A percentile compares a stretch with the other conserved stretches of the same genome.
These are phyloP conservation scores for Zalaria sp. DNA, from an alignment of 2,329 filamentous ascomycete species.

Conservation along the genomic window DNA sequence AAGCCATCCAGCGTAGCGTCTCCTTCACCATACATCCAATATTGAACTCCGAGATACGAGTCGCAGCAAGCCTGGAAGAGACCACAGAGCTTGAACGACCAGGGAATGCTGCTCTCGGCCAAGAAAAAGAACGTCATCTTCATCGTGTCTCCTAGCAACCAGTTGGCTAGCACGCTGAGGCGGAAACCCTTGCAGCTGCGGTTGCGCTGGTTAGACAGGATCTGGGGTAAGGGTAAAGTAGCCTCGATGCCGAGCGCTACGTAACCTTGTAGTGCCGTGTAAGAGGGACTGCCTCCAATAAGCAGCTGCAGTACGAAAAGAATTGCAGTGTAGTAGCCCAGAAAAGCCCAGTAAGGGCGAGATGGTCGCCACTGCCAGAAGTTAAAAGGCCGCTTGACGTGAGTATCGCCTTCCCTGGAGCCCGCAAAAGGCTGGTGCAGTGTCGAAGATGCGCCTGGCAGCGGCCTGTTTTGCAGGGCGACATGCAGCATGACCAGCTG, in stretches of 20 bases:
- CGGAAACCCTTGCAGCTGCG: slow-evolving; percentile 66
- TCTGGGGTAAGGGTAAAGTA: slow-evolving; percentile 67
- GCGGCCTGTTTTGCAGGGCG: slow-evolving; percentile 41
- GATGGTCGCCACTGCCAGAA: slow-evolving; percentile 74
- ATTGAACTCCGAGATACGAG: slow-evolving; percentile 59
- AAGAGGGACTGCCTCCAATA: slow-evolving; percentile 43
- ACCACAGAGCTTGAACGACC: slow-evolving; percentile 70
- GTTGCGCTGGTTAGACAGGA: slow-evolving; percentile 53
- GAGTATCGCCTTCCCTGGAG: slow-evolving; percentile 25
- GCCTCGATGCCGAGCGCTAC: slow-evolving; percentile 69
- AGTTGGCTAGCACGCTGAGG: slow-evolving; percentile 60
- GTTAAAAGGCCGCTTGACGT: slow-evolving; percentile 48
- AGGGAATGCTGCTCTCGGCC: slow-evolving; percentile 53
- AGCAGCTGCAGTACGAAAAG: slow-evolving; percentile 54
- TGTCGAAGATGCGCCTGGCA: slow-evolving; percentile 19
- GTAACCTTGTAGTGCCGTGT: slow-evolving; percentile 56
- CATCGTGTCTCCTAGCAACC: slow-evolving; percentile 69
- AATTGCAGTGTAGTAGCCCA: slow-evolving; percentile 50
- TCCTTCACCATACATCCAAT: slow-evolving; percentile 51
- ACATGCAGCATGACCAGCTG: slow-evolving; percentile 47
- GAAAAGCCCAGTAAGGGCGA: slow-evolving; percentile 68
- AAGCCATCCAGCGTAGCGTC: slow-evolving; percentile 12
- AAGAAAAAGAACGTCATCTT: slow-evolving; percentile 72
- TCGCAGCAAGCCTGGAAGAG: slow-evolving; percentile 72
- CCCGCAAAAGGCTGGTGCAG: slow-evolving; percentile 46